phyloP scores from a whole-genome alignment of 1,139 yeast genomes.

The Debaryomycetaceae sp. region DNA sequence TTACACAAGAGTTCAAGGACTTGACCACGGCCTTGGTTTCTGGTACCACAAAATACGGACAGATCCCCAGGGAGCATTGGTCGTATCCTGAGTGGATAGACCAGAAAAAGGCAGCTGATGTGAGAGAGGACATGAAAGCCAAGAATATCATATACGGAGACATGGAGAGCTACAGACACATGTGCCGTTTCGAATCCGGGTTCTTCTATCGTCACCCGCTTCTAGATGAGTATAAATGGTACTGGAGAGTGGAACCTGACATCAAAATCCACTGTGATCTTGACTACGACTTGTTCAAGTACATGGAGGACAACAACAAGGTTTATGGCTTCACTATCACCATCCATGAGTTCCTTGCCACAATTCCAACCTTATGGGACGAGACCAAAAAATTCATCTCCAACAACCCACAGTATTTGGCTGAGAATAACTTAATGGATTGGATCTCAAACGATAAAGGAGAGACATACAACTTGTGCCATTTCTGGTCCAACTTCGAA shows the following conservation, averaged over 20 bases:
- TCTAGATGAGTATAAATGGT: constrained; percentile 56
- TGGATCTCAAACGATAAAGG: constrained; percentile 62
- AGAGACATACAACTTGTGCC: constrained; percentile 71
- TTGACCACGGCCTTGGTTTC: constrained; percentile 47
- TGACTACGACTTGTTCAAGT: constrained; percentile 60
- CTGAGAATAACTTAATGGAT: constrained; percentile 44
- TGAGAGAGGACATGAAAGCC: constrained; percentile 46
- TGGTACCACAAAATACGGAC: constrained; percentile 62
- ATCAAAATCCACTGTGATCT: constrained; percentile 61
- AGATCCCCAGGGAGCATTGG: constrained; percentile 67
- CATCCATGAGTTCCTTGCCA: constrained; percentile 54
- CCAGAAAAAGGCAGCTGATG: constrained; percentile 47
- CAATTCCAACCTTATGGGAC: constrained; percentile 61
- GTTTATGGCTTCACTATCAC: constrained; percentile 66
- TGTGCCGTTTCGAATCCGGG: constrained; percentile 74
- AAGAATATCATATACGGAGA: constrained; percentile 60
- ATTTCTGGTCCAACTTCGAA: constrained; percentile 93
- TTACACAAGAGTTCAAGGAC: constrained; percentile 53
- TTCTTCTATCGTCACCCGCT: constrained; percentile 58
- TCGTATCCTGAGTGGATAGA: constrained; percentile 71
- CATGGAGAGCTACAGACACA: constrained; percentile 65
- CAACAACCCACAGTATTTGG: constrained; percentile 43
- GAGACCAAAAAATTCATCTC: constrained; percentile 49
- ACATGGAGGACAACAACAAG: constrained; percentile 57
- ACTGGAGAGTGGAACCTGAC: constrained; percentile 75